phyloP scores from a whole-genome alignment of 2,329 filamentous ascomycete genomes.

The Trichoderma asperellum region DNA sequence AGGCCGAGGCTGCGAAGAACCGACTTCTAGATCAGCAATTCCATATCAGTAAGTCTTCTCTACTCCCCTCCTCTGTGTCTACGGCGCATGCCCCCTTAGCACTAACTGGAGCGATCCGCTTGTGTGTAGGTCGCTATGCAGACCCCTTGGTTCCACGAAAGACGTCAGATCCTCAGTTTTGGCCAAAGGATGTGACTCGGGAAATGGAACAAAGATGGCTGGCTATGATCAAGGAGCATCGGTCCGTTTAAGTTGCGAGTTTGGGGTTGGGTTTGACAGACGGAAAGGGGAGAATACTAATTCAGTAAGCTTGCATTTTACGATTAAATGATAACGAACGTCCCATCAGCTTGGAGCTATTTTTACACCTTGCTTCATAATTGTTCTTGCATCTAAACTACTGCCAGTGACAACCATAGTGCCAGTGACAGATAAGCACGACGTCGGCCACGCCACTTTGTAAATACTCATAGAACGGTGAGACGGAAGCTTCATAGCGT shows the following conservation, averaged over 20 bases:
- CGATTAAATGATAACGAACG: not conserved
- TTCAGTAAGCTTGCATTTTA: not conserved
- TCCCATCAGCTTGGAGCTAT: not conserved
- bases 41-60: slow-evolving; percentile 47
- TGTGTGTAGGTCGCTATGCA: slow-evolving; percentile 44
- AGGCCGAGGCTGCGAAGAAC: slow-evolving; percentile 45
- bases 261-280: not conserved
- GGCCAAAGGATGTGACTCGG: slow-evolving; percentile 46
- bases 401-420: not conserved
- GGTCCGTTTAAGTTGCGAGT: not conserved
- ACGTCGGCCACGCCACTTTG: not conserved
- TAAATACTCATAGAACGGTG: not conserved
- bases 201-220: slow-evolving; percentile 49
- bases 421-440: not conserved
- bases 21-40: slow-evolving; percentile 52
- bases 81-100: not conserved
- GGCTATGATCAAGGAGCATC: slow-evolving; percentile 37
- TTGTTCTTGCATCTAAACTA: not conserved
- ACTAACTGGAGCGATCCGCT: slow-evolving; percentile 2
- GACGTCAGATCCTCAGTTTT: slow-evolving; percentile 39
- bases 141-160: slow-evolving; percentile 52
- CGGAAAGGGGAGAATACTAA: not conserved
- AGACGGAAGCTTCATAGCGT: too few species aligned
- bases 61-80: not conserved
- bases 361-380: not conserved